phyloP scores from a whole-genome alignment of 176 grass and related monocot species.

The Coix lacrymajobi region DNA sequence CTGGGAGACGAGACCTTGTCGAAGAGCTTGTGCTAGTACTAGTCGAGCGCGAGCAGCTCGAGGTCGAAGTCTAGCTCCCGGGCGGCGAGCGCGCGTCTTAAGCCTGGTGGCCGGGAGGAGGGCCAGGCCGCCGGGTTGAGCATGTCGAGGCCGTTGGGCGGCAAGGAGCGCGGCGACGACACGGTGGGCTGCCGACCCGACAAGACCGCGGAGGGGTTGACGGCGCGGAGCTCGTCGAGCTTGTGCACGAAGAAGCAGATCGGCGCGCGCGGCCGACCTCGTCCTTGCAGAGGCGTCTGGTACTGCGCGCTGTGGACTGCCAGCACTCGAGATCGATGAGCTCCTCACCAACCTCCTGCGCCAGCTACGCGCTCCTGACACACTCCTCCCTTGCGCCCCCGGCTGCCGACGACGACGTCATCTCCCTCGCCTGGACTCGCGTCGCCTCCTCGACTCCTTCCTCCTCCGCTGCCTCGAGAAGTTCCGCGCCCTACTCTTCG shows the following conservation, averaged over 20 bases:
- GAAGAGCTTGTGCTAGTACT: slow-evolving; percentile 81
- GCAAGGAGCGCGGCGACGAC: slow-evolving; percentile 5
- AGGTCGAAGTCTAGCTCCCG: slow-evolving; percentile 66
- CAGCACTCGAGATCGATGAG: slow-evolving; percentile 68
- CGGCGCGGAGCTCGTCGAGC: slow-evolving; percentile 70
- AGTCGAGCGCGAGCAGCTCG: slow-evolving; percentile 68
- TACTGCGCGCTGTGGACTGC: slow-evolving; percentile 90
- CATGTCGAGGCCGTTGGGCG: slow-evolving; percentile 42
- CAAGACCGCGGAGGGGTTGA: slow-evolving; percentile 67
- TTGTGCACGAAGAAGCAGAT: slow-evolving; percentile 93
- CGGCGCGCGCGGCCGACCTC: slow-evolving; percentile 62
- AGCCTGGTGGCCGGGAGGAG: slow-evolving; percentile 46
- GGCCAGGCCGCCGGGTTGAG: slow-evolving; percentile 47
- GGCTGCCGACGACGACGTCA: neutral
- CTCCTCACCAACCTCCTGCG: slow-evolving; percentile 42
- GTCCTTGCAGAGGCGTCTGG: slow-evolving; percentile 79
- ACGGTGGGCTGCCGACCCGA: slow-evolving; percentile 43
- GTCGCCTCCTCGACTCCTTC: slow-evolving; percentile 65
- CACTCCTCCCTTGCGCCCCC: slow-evolving; percentile 27
- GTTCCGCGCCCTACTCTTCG: slow-evolving; percentile 66
- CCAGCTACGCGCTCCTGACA: no score
- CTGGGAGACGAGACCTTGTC: slow-evolving; percentile 69
- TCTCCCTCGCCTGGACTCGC: slow-evolving; percentile 77
- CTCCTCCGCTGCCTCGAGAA: slow-evolving; percentile 71
- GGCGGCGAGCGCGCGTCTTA: slow-evolving; percentile 52